A percentile compares a stretch with the other conserved stretches of the same genome.
phyloP scores from a whole-genome alignment of 129 eudicot species.

The Kitagawia praeruptora region DNA sequence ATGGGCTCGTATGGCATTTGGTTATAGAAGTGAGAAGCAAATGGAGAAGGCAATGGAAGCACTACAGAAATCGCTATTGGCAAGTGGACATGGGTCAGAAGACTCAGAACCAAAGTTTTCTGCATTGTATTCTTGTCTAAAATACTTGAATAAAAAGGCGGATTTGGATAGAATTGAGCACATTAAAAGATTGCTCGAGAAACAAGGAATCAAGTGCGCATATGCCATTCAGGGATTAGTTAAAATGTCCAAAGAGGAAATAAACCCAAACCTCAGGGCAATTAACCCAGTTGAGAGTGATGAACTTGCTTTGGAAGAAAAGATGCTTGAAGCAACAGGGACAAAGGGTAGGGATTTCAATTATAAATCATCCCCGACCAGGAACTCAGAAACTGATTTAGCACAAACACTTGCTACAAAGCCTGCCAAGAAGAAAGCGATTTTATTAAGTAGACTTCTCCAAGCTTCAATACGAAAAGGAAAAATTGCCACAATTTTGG shows the following conservation, averaged over 20 bases:
- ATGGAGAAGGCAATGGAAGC: constrained; percentile 44
- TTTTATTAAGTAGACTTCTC: constrained; percentile 25
- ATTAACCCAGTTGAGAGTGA: background rate
- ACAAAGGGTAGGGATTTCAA: background rate
- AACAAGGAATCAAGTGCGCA: constrained; percentile 19
- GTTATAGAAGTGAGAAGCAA: constrained; percentile 24
- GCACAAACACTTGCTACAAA: background rate
- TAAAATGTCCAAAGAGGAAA: background rate
- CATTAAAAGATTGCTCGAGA: constrained; percentile 20
- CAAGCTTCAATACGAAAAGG: constrained; percentile 19
- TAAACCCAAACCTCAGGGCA: background rate
- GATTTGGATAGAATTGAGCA: constrained; percentile 22
- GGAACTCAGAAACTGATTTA: background rate
- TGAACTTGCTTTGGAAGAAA: background rate
- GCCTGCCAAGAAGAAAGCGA: constrained; percentile 8
- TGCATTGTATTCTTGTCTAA: constrained; percentile 28
- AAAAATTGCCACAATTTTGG: constrained; percentile 33
- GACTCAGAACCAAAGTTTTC: constrained; percentile 2
- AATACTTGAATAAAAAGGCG: constrained; percentile 31
- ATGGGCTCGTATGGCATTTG: constrained; percentile 40
- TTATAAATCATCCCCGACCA: background rate
- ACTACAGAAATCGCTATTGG: constrained; percentile 27
- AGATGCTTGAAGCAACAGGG: background rate
- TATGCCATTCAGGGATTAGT: background rate
- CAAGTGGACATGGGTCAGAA: constrained; percentile 24